phyloP scores from a whole-genome alignment of 768 basidiomycete genomes.

The Boletus pseudo-olivaceus region DNA sequence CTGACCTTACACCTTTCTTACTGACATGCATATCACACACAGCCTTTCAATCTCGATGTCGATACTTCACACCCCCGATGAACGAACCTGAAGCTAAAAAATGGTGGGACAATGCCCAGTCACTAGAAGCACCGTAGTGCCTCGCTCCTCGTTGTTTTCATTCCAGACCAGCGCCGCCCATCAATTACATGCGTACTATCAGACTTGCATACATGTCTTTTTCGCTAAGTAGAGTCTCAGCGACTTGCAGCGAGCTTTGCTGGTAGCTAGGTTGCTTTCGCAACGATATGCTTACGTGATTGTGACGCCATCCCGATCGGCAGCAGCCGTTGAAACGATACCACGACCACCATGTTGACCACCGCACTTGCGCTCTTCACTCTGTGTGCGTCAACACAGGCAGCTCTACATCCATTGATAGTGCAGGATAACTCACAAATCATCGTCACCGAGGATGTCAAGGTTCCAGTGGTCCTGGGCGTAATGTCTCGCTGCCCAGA shows the following conservation, averaged over 20 bases:
- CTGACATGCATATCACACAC: conserved; percentile 34
- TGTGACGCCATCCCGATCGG: conserved; percentile 22
- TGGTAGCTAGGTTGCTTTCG: not conserved
- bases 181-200: conserved; percentile 11
- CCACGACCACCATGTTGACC: conserved; percentile 23
- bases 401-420: conserved; percentile 12
- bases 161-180: conserved; percentile 14
- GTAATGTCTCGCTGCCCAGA: conserved; percentile 80
- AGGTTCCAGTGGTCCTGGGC: conserved; percentile 51
- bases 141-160: conserved; percentile 31
- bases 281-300: conserved; percentile 23
- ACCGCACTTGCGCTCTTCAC: conserved; percentile 14
- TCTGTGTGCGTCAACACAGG: conserved; percentile 13
- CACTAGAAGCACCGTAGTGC: conserved; percentile 33
- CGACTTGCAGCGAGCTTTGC: not conserved
- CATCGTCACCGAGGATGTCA: conserved; percentile 23
- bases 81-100: conserved; percentile 54
- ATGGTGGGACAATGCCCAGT: conserved; percentile 49
- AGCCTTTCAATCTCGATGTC: conserved; percentile 80
- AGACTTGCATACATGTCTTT: conserved; percentile 12
- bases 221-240: conserved; percentile 2
- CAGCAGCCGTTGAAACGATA: conserved; percentile 4
- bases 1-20: conserved; percentile 15
- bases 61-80: conserved; percentile 68
- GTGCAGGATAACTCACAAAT: conserved; percentile 21